These are phyloP conservation scores for Sporobolomyces pararoseus DNA, from an alignment of 768 basidiomycete species.

Conservation along the genomic window DNA sequence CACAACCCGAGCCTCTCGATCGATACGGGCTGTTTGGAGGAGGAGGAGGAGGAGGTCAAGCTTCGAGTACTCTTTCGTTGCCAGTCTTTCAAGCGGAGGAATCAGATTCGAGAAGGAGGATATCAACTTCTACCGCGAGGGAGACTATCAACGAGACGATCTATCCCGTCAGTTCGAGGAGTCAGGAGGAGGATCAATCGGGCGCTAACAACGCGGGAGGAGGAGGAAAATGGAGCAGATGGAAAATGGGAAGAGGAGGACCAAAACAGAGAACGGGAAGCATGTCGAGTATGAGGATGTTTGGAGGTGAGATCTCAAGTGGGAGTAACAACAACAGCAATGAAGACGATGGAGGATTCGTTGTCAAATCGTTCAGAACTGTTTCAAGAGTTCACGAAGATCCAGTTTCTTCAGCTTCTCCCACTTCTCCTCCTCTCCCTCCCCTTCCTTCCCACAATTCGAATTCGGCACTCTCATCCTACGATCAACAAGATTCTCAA, in stretches of 20 bases:
- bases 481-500: neutral
- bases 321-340: neutral
- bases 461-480: neutral
- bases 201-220: too few species aligned
- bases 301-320: neutral
- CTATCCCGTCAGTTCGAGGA: neutral
- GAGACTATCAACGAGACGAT: constrained; percentile 8
- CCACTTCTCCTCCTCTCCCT: neutral
- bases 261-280: constrained; percentile 23
- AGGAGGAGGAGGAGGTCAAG: neutral
- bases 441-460: neutral
- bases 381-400: constrained; percentile 40
- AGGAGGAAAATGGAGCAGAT: constrained; percentile 27
- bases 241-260: constrained; percentile 14
- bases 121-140: constrained; percentile 21
- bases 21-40: constrained; percentile 11
- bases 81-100: neutral
- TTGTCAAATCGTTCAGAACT: constrained; percentile 38
- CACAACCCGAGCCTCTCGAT: neutral
- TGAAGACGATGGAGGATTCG: constrained; percentile 30
- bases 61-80: neutral
- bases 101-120: neutral
- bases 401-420: constrained; percentile 9
- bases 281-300: constrained; percentile 16
- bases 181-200: neutral